Evolutionary conservation across 345 rosid species (phyloP).

Genomic region (Eucalyptus curtisii): DNA sequence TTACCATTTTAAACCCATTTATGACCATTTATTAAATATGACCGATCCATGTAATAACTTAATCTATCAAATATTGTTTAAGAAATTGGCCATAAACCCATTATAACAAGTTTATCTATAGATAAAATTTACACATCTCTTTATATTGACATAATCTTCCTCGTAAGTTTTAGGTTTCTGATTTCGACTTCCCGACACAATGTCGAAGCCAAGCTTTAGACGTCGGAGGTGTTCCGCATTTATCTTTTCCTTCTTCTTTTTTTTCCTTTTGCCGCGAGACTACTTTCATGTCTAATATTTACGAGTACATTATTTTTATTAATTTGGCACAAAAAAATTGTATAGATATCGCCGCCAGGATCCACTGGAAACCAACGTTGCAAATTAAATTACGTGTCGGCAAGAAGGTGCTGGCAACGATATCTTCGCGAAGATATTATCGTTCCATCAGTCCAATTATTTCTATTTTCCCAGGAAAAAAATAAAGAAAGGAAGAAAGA

Average conservation of each 20-base stretch:
- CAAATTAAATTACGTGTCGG: neutral
- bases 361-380: neutral
- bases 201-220: rapidly evolving
- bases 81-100: neutral
- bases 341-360: neutral
- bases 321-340: neutral
- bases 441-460: neutral
- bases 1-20: too few relatives aligned
- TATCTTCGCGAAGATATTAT: neutral
- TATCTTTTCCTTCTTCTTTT: too few relatives aligned
- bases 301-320: neutral
- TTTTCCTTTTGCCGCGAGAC: too few relatives aligned
- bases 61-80: rapidly evolving
- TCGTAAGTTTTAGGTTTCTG: neutral
- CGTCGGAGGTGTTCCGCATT: neutral
- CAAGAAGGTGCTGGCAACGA: neutral
- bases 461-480: neutral
- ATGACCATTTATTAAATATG: too few relatives aligned
- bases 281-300: neutral
- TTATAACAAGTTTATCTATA: rapidly evolving
- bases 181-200: neutral
- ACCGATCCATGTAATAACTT: rapidly evolving
- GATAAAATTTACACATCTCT: neutral
- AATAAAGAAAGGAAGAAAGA: neutral
- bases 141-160: neutral